Evolutionary conservation across 176 grass and related monocot species (phyloP).

Genomic region (Triticum dicoccoides): DNA sequence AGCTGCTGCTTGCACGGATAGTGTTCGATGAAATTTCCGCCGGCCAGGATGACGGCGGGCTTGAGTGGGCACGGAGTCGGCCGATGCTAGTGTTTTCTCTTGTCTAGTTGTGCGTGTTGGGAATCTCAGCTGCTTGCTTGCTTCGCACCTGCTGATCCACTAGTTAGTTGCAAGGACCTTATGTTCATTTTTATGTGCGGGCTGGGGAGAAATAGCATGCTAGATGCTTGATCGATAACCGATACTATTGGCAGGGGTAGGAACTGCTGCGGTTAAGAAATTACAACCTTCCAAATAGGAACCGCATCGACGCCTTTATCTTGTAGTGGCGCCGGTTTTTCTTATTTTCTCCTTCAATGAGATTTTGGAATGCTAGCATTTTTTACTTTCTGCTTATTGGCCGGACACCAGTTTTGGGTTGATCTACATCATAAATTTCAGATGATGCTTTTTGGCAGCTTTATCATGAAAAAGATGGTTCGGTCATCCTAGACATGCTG

Average conservation of each 20-base stretch:
- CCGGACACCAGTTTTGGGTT: neutral
- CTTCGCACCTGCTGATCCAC: neutral
- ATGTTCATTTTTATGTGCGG: neutral
- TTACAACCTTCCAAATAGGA: too few relatives aligned
- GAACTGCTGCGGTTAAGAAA: too few relatives aligned
- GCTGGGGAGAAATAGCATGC: neutral
- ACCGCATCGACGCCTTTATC: neutral
- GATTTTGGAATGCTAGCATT: neutral
- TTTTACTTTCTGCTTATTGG: neutral
- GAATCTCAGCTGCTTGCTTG: slow-evolving; percentile 9
- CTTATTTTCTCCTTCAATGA: too few relatives aligned
- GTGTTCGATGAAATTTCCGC: neutral
- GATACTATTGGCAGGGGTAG: neutral
- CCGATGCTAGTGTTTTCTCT: too few relatives aligned
- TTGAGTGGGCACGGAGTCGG: too few relatives aligned
- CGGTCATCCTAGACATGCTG: neutral
- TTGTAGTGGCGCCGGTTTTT: neutral
- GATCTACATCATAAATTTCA: neutral
- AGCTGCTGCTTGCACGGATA: neutral
- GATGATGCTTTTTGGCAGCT: neutral
- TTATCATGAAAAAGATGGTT: neutral
- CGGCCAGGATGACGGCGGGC: neutral
- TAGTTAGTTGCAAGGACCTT: neutral
- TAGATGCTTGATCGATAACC: neutral
- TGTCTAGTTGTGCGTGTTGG: too few relatives aligned